Conservation (phyloP, 2,329 filamentous ascomycete species). For the Colletotrichum sp. region DNA sequence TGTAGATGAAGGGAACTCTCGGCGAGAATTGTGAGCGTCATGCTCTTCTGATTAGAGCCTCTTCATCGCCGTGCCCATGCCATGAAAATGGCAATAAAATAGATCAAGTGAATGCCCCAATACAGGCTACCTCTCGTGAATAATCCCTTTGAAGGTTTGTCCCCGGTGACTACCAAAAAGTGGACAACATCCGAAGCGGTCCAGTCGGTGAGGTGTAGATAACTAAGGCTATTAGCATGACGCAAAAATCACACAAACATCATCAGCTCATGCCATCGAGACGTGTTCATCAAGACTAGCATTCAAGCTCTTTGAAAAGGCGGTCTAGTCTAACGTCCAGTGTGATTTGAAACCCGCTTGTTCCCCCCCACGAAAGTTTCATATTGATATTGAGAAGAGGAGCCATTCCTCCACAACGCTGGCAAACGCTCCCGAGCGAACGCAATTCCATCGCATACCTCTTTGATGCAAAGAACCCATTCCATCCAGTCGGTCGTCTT, state of each 20-base stretch:
- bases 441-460: not conserved
- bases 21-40: not conserved
- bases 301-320: not conserved
- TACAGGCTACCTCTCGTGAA: not conserved
- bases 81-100: not conserved
- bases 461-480: not conserved
- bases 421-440: not conserved
- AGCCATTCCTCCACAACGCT: not conserved
- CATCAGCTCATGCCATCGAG: not conserved
- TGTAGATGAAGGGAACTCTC: not conserved
- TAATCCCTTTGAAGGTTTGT: not conserved
- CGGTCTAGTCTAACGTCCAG: constrained; percentile 1
- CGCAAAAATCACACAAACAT: not conserved
- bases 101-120: not conserved
- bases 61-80: fast-evolving
- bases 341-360: not conserved
- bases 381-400: not conserved
- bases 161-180: not conserved
- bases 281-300: not conserved
- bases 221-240: not conserved
- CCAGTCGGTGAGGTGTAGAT: not conserved
- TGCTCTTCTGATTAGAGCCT: not conserved
- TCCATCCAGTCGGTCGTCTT: not conserved
- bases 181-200: not conserved
- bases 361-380: not conserved